Conservation (phyloP, 2,329 filamentous ascomycete species). For the Leptographium lundbergii region DNA sequence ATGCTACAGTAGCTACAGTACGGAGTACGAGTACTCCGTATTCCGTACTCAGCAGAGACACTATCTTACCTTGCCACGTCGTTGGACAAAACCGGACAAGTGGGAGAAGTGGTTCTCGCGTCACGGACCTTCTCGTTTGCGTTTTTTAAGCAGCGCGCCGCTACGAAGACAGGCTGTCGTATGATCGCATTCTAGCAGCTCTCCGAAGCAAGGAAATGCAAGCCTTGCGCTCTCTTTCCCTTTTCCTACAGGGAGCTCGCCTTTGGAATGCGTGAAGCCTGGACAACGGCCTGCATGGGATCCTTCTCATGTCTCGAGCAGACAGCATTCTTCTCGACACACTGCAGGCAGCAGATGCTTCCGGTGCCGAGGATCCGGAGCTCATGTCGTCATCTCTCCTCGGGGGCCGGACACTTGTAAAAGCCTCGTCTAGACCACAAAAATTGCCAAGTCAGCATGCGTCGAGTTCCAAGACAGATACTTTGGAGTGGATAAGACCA, state of each 20-base stretch:
- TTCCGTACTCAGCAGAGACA: neutral
- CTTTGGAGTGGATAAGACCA: too few species aligned
- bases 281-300: neutral
- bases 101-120: neutral
- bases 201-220: neutral
- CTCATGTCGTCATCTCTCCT: neutral
- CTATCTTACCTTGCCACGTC: neutral
- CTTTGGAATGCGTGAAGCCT: neutral
- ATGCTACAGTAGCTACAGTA: too few species aligned
- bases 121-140: neutral
- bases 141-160: neutral
- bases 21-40: too few species aligned
- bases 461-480: too few species aligned
- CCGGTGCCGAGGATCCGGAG: neutral
- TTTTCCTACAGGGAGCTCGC: neutral
- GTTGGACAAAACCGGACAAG: neutral
- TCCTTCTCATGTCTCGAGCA: neutral
- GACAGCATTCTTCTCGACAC: neutral
- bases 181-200: neutral
- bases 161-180: neutral
- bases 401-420: too few species aligned
- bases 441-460: too few species aligned
- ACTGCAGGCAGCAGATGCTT: too few species aligned
- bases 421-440: too few species aligned
- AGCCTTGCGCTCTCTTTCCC: neutral